Conservation (phyloP, 179 eudicot genomes). For the Silene noctiflora region DNA sequence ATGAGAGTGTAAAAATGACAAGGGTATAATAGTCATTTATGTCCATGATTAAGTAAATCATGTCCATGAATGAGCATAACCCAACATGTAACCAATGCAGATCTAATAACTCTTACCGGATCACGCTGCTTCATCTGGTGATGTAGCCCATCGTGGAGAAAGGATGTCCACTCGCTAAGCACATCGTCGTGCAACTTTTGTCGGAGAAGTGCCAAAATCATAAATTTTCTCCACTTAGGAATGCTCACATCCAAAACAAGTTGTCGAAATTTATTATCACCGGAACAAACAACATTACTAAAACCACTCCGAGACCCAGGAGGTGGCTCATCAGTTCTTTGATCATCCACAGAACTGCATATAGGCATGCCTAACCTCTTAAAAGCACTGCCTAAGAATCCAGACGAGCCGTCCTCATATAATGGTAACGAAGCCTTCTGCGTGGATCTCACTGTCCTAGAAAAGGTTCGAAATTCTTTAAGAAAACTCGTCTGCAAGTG, state of each 20-base stretch:
- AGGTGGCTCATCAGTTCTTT: constrained; percentile 38
- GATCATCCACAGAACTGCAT: constrained; percentile 23
- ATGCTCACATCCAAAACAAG: constrained; percentile 28
- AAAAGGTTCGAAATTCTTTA: constrained; percentile 26
- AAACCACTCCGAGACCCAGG: constrained; percentile 39
- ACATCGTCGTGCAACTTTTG: constrained; percentile 69
- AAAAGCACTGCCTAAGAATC: constrained; percentile 50
- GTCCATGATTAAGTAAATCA: no score
- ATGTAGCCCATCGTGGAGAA: constrained; percentile 40
- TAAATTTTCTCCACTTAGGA: constrained; percentile 33
- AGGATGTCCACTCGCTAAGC: constrained; percentile 55
- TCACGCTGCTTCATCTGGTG: constrained; percentile 29
- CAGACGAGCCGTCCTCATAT: constrained; percentile 22
- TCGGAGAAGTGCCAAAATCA: constrained; percentile 53
- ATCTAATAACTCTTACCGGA: constrained; percentile 39
- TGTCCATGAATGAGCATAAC: no score
- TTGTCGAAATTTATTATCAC: constrained; percentile 29
- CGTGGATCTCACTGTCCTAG: constrained; percentile 20
- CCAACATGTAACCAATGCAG: not conserved
- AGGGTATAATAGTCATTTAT: no score
- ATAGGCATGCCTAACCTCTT: constrained; percentile 37
- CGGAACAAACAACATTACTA: constrained; percentile 26
- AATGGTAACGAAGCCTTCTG: constrained; percentile 24
- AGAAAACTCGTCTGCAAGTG: constrained; percentile 2
- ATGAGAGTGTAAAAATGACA: no score